A percentile compares a stretch with the other conserved stretches of the same genome.
phyloP scores from a whole-genome alignment of 1,139 yeast genomes.

The Hemisphaericaspora xylanilytica region DNA sequence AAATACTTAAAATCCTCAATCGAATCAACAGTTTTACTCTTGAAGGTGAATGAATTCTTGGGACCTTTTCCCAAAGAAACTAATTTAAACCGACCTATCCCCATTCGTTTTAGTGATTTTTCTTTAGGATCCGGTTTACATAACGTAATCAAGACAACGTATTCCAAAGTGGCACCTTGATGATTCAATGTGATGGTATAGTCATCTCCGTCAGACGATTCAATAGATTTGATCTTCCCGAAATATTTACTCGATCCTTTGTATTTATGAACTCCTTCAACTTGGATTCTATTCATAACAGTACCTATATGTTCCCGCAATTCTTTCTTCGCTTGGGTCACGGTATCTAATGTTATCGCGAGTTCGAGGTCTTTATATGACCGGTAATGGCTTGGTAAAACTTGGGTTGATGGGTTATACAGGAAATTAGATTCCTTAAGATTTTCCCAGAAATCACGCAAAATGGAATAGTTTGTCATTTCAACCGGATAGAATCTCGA shows the following conservation, averaged over 20 bases:
- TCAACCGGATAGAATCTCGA: slow-evolving; percentile 2
- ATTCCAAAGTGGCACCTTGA: neutral
- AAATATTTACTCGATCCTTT: slow-evolving; percentile 10
- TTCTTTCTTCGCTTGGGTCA: neutral
- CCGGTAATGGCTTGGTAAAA: slow-evolving; percentile 4
- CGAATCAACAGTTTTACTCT: slow-evolving; percentile 7
- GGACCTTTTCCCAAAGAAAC: slow-evolving; percentile 14
- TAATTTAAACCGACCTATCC: slow-evolving; percentile 20
- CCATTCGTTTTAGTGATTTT: slow-evolving; percentile 25
- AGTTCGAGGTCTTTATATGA: neutral
- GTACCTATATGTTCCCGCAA: slow-evolving; percentile 4
- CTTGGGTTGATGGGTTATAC: neutral
- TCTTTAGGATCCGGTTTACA: slow-evolving; percentile 30
- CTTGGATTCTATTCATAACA: slow-evolving; percentile 5
- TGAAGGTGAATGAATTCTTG: slow-evolving; percentile 1
- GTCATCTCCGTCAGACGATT: slow-evolving; percentile 1
- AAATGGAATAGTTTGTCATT: neutral
- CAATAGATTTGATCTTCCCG: slow-evolving; percentile 12
- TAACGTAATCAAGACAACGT: slow-evolving; percentile 22
- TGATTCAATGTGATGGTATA: slow-evolving; percentile 6
- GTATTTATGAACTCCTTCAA: slow-evolving; percentile 1
- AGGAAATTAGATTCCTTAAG: slow-evolving; percentile 4
- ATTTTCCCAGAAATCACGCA: slow-evolving; percentile 5
- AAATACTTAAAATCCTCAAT: slow-evolving; percentile 9
- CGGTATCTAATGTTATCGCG: slow-evolving; percentile 1